phyloP scores from a whole-genome alignment of 805 yeast species.

The Kluyveromyces starmeri region DNA sequence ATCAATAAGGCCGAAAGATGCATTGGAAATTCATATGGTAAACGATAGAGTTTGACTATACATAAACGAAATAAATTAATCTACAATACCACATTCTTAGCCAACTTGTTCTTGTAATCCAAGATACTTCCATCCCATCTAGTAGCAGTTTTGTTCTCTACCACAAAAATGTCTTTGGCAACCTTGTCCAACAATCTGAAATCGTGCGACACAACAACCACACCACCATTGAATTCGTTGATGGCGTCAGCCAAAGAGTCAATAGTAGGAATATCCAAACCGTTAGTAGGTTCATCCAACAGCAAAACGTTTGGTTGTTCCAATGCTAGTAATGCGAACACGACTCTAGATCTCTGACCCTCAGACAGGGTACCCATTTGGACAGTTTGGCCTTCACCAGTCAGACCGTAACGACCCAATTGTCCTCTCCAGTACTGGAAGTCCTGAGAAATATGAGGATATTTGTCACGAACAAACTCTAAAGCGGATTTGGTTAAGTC shows the following conservation, averaged over 20 bases:
- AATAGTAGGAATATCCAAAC: slow-evolving; percentile 95
- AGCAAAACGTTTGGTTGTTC: slow-evolving; percentile 91
- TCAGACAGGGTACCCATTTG: slow-evolving; percentile 98
- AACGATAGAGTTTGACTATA: no score
- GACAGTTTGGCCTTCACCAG: slow-evolving; percentile 98
- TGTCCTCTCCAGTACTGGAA: slow-evolving; percentile 98
- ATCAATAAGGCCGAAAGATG: no score
- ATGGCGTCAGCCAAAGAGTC: slow-evolving; percentile 97
- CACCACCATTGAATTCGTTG: slow-evolving; percentile 93
- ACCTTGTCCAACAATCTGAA: slow-evolving; percentile 95
- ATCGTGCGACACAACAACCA: slow-evolving; percentile 96
- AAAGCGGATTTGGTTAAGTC: slow-evolving; percentile 92
- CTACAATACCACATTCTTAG: slow-evolving; percentile 75
- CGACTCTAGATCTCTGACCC: slow-evolving; percentile 99
- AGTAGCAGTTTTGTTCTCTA: slow-evolving; percentile 91
- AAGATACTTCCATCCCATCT: slow-evolving; percentile 92
- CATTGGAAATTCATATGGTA: no score
- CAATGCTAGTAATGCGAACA: slow-evolving; percentile 89
- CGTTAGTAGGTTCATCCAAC: slow-evolving; percentile 99
- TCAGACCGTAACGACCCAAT: slow-evolving; percentile 94
- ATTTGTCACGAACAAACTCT: slow-evolving; percentile 94
- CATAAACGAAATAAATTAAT: slow-evolving; percentile 4
- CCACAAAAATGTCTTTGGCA: slow-evolving; percentile 94
- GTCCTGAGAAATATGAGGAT: slow-evolving; percentile 85
- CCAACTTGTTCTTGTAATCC: slow-evolving; percentile 90